Evolutionary conservation across 768 basidiomycete species (phyloP), one percentile per base, ranked within the genome.

Genomic region (Lactarius quietus): DNA sequence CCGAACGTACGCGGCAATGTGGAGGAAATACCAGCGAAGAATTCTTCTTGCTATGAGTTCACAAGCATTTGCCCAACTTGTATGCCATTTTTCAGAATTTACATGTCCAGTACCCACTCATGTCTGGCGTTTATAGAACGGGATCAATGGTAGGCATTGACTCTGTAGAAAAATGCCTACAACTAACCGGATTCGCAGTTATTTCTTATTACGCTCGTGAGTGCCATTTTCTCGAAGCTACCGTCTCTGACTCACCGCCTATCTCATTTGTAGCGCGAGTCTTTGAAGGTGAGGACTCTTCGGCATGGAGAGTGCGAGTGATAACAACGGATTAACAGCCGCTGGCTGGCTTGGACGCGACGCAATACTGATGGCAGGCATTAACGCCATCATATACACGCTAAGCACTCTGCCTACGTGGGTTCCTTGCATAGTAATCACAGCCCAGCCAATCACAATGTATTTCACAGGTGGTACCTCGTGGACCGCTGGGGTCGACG

Each of bases 271-370:
- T 64, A 93, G 90, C 92, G 28, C 83, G 91, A 43, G 94, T 98
- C 8, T 98, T 98, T 71, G 93, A 97, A 83, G 88, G 93, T 92
- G 72, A 57, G 77, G 71, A 6, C 53, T 43, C 31, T 63, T 48
- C 17, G 20, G 29, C 14, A 2, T 6, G 41, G 7, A 3, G 8
- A 20, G 2, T 20, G 28, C 33, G 39, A n/a, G 38, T 65, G 23
- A 59, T 73, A 63, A 72, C 56, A 38, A n/a, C 35, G 10, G 38
- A 63, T 43, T 57, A 63, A 36, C 73, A 95, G 93, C 89, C 81
- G 95, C 95, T 60, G 95, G 95, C 63, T 98, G 95, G 94, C 82
- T 95, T 60, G 95, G 95, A 17, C 84, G 95, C 45, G 86, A 95
- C 72, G 95, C 95, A 15, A 85, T 98, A 66, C 80, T 98, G 29